Base-by-base conservation (phyloP, 768 basidiomycete species). In the Calocybe indica region DNA sequence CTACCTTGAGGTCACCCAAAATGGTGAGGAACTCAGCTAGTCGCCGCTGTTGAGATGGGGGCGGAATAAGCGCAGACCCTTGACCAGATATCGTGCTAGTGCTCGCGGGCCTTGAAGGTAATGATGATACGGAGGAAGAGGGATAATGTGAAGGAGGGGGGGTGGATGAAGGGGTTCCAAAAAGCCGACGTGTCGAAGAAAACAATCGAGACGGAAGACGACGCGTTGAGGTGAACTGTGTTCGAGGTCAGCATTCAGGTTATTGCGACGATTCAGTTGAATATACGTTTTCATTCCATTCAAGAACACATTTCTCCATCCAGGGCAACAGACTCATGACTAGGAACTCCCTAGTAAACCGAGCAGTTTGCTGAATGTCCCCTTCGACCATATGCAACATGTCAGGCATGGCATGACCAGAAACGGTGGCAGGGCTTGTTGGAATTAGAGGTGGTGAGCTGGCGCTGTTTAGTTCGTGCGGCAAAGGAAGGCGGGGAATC, bases 21-120 rank as follows among this genome's bases (percentile, higher is more conserved):
- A 94, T 80, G 13, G 96, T 96, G 7, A 92, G 84, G 67, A 98
- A 94, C 63, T 99, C 96, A 7, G 93, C 96, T 3, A 98, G 71
- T n/a, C 95, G 82, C 39, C 92, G 77, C 53, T 85, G 82, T 56
- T 86, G 89, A 5, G 83, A 74, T 6, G 80, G 80, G 6, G 78
- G 74, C 28, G 72, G 58, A 36, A 44, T 28, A 39, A 42, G 34
- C 6, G 52, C 38, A 49, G 52, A 35, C 47, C 57, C 15, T 50
- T 49, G 36, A 57, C 54, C 32, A 57, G 53, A 70, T 39, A 60
- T 46, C 14, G 63, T 53, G 5, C 57, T 57, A n/a, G 64, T 67
- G 12, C 66, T 68, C 37, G 68, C 70, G 57, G 62, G 65, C 33
- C 65, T 62, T 55, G 58, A 51, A 33, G 70, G 67, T 55, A 62